Evolutionary conservation across 75 land plant genomes (phyloP), one percentile per base, ranked within the genome.

Genomic region (Sequoiadendron giganteum): DNA sequence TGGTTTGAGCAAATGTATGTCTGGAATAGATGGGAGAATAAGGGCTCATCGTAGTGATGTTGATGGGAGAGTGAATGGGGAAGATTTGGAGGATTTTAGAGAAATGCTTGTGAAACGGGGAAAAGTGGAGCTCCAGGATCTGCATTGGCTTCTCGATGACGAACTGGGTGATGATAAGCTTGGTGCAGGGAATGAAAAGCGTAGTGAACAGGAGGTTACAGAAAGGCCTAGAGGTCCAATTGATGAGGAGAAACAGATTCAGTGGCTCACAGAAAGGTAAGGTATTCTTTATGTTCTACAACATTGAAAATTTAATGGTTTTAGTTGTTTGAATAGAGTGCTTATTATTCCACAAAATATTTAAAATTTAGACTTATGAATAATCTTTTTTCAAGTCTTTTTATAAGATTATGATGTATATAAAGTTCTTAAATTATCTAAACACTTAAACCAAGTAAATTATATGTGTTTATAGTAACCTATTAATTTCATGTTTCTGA

Each of bases 131-230:
- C 54, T 83, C 34, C 85, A 88, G 18, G 88, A 77, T 30, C 68
- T 92, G 48, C 19, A 43, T 72, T 93, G 94, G 94, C 88, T 91
- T 45, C 61, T 94, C 56, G 94, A 93, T 85, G 91, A 90, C 77
- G 95, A 93, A 82, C 70, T 91, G 19, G 91, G 87, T 15, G 76
- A 78, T 34, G 86, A 34, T 30, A 89, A 83, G 15, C 48, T 30
- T 25, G 48, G 16, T 45, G 81, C 68, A 85, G 92, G 75, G 40
- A 54, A 40, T 38, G 85, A 58, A 16, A 54, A 15, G 19, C 28
- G 40, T 19, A 34, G 82, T 68, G 86, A 85, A 42, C 34, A 47
- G 25, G 10, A 82, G 52, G 78, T 34, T 25, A 65, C 68, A 88
- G 87, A 85, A 68, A 40, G 18, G 56, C 9, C 77, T 10, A 73